Evolutionary conservation across 345 rosid genomes (phyloP), one percentile per base, ranked within the genome.

Genomic region (Acer yangbiense): DNA sequence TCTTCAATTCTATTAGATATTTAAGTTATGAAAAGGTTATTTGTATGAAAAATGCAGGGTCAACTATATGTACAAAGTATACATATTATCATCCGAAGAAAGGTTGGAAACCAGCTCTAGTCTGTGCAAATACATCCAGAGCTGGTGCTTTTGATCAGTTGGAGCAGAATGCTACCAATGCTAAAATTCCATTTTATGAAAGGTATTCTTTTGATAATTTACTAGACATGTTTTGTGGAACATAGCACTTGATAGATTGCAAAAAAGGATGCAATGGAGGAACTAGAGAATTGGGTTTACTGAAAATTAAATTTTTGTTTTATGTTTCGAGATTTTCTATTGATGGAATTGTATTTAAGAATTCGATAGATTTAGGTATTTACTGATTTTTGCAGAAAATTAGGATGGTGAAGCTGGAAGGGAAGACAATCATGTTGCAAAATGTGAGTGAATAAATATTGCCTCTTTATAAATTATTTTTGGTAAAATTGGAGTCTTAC

Each of bases 141-240:
- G 97, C 98, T 73, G 94, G 92, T 86, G 94, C 94, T 50, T 93
- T 92, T 70, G 97, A 93, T 92, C 97, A 92, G 83, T 79, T 90
- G 79, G 90, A 90, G 86, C 98, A 93, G 88, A 93, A 90, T 86
- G 97, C 97, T 14, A 86, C 97, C 4, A 92, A 88, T 80, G 95
- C 98, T 76, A 92, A 88, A 83, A 90, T 92, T 76, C 97, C 95
- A 7, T 93, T 91, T 77, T 89, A 92, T 82, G 98, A 97, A 87
- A 92, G 97, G 98, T 89, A 75, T 25, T 57, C 21, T 64, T 27
- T 71, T 74, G 20, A 29, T 2, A 3, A 67, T 6, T 4, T 69
- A 25, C 17, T 52, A 41, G 39, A 35, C n/a, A 20, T 68, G 14
- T 65, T 67, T n/a, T 54, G 7, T 63, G 20, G 32, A 48, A 75